These are phyloP conservation scores for Sugiyamaella neomexicana DNA, from an alignment of 1,139 yeast species.

Conservation along the genomic window DNA sequence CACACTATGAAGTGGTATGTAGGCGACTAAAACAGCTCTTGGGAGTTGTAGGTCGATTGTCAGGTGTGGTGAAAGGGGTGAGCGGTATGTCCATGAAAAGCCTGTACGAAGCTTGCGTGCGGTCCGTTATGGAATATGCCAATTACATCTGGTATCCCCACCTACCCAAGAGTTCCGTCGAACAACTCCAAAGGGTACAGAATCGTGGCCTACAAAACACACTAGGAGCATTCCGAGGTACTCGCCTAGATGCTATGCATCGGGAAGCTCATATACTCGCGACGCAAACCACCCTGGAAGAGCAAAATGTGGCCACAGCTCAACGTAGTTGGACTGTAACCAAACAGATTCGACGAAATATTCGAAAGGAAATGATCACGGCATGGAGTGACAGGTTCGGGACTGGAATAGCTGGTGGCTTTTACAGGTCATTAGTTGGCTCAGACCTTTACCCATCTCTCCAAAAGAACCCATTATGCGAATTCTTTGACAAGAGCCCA, in stretches of 20 bases:
- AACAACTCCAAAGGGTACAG: not conserved
- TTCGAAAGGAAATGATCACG: no score
- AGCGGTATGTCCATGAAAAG: constrained; percentile 1
- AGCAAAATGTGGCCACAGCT: not conserved
- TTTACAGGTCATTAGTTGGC: no score
- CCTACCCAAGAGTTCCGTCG: not conserved
- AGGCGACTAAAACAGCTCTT: not conserved
- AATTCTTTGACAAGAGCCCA: no score
- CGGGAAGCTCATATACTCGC: not conserved
- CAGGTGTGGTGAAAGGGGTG: not conserved
- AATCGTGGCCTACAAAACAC: not conserved
- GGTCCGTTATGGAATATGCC: not conserved
- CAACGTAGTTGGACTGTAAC: no score
- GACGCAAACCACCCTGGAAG: not conserved
- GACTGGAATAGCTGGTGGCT: no score
- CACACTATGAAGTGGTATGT: not conserved
- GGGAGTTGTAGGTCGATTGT: not conserved
- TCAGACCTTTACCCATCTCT: no score
- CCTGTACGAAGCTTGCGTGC: not conserved
- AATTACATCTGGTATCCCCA: not conserved
- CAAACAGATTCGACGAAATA: no score
- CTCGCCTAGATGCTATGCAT: not conserved
- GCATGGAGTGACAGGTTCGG: no score
- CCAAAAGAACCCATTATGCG: no score
- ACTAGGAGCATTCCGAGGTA: not conserved